These are phyloP conservation scores for Acer yangbiense DNA, from an alignment of 345 rosid species.

Conservation along the genomic window DNA sequence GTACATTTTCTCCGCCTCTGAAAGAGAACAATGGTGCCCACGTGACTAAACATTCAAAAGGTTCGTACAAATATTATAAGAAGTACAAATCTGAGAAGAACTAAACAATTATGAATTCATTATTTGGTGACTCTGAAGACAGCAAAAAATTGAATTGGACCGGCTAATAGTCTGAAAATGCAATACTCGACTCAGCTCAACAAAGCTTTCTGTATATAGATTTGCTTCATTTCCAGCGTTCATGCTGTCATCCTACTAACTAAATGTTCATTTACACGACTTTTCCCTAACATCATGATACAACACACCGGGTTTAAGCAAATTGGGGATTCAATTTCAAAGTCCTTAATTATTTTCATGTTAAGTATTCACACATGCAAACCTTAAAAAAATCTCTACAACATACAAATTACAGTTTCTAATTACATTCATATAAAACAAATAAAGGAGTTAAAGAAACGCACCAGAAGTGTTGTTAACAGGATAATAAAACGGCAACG, in stretches of 20 bases:
- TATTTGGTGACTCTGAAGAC: not conserved
- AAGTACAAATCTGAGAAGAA: not conserved
- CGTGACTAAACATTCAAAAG: not conserved
- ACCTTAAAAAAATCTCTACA: not conserved
- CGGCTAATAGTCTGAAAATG: not conserved
- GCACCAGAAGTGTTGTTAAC: slow-evolving; percentile 57
- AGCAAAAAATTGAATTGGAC: not conserved
- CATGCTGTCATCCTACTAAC: not conserved
- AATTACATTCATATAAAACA: not conserved
- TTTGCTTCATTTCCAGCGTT: not conserved
- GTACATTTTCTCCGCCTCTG: slow-evolving; percentile 58
- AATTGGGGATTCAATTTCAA: not conserved
- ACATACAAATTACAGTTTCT: not conserved
- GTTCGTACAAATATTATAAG: not conserved
- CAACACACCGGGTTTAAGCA: not conserved
- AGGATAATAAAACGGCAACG: slow-evolving; percentile 65
- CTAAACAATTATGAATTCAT: not conserved
- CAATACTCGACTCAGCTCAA: not conserved
- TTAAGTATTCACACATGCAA: not conserved
- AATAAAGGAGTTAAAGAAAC: not conserved
- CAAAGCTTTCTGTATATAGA: not conserved
- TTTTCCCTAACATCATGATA: not conserved
- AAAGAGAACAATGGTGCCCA: slow-evolving; percentile 20
- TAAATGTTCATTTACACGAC: not conserved
- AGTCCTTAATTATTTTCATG: not conserved